These are phyloP conservation scores for Porcisia deanei DNA, from an alignment of 208 protist genomes.

Conservation along the genomic window DNA sequence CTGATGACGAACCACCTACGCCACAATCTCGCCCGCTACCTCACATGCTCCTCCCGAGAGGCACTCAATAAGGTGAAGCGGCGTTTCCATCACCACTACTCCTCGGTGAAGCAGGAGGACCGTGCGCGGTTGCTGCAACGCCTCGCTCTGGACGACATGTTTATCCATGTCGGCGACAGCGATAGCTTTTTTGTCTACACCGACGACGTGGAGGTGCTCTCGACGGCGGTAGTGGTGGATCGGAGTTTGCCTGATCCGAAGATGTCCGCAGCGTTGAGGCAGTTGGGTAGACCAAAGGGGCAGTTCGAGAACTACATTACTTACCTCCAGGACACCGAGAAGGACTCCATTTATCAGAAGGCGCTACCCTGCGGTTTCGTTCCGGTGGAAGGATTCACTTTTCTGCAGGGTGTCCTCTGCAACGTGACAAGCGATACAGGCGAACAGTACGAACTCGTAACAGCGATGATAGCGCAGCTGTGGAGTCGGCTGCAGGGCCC, in stretches of 20 bases:
- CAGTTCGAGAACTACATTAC: slow-evolving; percentile 68
- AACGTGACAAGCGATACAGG: slow-evolving; percentile 84
- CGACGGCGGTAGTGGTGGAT: slow-evolving; percentile 66
- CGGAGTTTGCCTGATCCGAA: slow-evolving; percentile 57
- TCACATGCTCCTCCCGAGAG: slow-evolving; percentile 61
- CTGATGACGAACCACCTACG: slow-evolving; percentile 35
- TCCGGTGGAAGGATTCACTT: slow-evolving; percentile 46
- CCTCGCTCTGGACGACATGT: slow-evolving; percentile 51
- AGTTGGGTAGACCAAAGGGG: slow-evolving; percentile 49
- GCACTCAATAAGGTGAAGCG: slow-evolving; percentile 63
- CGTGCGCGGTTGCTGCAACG: slow-evolving; percentile 60
- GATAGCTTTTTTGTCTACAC: slow-evolving; percentile 87
- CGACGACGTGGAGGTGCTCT: slow-evolving; percentile 69
- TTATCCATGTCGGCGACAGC: slow-evolving; percentile 64
- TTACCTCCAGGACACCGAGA: slow-evolving; percentile 33
- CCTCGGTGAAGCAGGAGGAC: slow-evolving; percentile 44
- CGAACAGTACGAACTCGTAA: slow-evolving; percentile 81
- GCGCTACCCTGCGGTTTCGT: slow-evolving; percentile 61
- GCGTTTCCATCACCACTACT: slow-evolving; percentile 62
- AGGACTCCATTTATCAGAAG: slow-evolving; percentile 37
- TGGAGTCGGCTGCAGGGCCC: slow-evolving; percentile 84
- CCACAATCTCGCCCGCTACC: slow-evolving; percentile 35
- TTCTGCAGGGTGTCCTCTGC: slow-evolving; percentile 74
- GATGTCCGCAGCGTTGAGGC: slow-evolving; percentile 49
- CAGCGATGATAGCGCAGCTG: slow-evolving; percentile 73